Conservation (phyloP, 495 filamentous ascomycete species). For the Copromyces sp. region DNA sequence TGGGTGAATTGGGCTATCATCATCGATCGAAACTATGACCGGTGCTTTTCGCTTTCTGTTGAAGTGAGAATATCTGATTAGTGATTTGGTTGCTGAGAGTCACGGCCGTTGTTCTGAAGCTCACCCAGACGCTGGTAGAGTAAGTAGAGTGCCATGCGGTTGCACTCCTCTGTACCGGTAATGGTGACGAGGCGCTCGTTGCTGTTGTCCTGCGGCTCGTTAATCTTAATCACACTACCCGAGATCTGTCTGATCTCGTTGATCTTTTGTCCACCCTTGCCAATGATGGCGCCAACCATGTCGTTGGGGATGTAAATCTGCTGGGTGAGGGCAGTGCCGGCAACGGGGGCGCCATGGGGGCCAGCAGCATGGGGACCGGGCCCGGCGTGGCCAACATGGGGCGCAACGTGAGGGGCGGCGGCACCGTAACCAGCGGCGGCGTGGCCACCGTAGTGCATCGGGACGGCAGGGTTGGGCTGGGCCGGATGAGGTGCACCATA, state of each 20-base stretch:
- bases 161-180: constrained; percentile 94
- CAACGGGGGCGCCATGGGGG: constrained; percentile 61
- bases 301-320: constrained; percentile 99
- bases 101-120: constrained; percentile 27
- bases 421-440: constrained; percentile 48
- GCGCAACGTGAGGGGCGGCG: constrained; percentile 57
- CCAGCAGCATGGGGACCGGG: constrained; percentile 39
- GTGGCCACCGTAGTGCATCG: constrained; percentile 59
- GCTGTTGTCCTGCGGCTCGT: constrained; percentile 97
- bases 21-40: constrained; percentile 35
- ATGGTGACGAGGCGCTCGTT: constrained; percentile 97
- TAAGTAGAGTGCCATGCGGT: constrained; percentile 99
- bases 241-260: constrained; percentile 96
- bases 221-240: constrained; percentile 99
- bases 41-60: constrained; percentile 79
- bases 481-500: constrained; percentile 56
- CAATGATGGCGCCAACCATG: constrained; percentile 98
- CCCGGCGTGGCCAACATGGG: constrained; percentile 44
- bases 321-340: constrained; percentile 69
- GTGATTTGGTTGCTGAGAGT: constrained; percentile 4
- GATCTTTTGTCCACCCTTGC: constrained; percentile 97
- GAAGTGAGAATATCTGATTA: constrained; percentile 10
- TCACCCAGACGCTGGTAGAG: constrained; percentile 92
- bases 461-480: constrained; percentile 52
- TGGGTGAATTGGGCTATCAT: neutral